These are phyloP conservation scores for Aquanectria penicillioides DNA, from an alignment of 2,329 filamentous ascomycete genomes.

Conservation along the genomic window DNA sequence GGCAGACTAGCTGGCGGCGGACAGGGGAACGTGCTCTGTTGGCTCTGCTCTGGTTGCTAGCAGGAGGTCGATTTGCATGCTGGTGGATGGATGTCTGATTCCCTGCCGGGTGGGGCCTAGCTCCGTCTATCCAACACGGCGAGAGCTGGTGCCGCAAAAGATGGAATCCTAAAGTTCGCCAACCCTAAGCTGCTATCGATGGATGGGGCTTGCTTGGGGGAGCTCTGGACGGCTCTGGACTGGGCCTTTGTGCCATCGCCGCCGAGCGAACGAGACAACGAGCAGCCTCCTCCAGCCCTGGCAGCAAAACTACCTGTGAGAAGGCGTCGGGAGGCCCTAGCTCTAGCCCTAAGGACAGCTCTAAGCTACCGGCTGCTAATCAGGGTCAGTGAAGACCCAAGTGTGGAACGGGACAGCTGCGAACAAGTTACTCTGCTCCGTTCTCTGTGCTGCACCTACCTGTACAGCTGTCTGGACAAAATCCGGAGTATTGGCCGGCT, in stretches of 20 bases:
- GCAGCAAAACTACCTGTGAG: neutral
- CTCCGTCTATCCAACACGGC: neutral
- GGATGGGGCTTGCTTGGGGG: no score
- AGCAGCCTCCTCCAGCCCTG: neutral
- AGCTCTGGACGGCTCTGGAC: neutral
- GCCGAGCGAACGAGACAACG: slow-evolving; percentile 4
- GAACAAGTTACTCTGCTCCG: no score
- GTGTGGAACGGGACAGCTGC: neutral
- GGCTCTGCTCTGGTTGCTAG: neutral
- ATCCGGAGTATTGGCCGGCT: slow-evolving; percentile 11
- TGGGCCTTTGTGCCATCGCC: neutral
- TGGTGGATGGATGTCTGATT: slow-evolving; percentile 4
- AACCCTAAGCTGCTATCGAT: no score
- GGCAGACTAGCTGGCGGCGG: neutral
- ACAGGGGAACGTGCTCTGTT: neutral
- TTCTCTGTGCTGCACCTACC: no score
- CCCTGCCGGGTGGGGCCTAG: slow-evolving; percentile 10
- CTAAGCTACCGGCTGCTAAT: slow-evolving; percentile 17
- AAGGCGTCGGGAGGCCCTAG: slow-evolving; percentile 4
- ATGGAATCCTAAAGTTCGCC: slow-evolving; percentile 1
- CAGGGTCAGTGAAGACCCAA: slow-evolving; percentile 3
- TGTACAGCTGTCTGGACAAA: neutral
- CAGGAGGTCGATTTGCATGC: neutral
- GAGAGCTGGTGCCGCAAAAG: slow-evolving; percentile 14
- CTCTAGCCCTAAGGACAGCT: neutral